Percentiles rank a stretch among this genome's conserved stretches.
Evolutionary conservation across 1,284 basidiomycete genomes (phyloP).

Genomic region (Cutaneotrichosporon spelunceum): DNA sequence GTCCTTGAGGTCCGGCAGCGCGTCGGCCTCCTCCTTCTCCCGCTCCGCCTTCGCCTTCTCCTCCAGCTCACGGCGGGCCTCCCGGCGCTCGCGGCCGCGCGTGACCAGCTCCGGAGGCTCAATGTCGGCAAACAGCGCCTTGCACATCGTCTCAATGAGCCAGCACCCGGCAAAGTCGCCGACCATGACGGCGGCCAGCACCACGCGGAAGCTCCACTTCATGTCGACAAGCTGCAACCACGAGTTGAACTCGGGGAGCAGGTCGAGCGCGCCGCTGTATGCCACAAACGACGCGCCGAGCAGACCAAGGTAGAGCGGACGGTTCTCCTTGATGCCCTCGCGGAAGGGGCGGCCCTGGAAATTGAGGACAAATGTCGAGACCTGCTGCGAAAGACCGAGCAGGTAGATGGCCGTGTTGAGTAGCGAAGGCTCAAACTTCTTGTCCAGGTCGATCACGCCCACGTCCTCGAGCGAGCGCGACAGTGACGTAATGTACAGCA

Average conservation of each 20-base stretch:
- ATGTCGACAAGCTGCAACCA: constrained; percentile 98
- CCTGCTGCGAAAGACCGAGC: constrained; percentile 86
- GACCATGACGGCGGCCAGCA: constrained; percentile 74
- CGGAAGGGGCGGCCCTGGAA: constrained; percentile 96
- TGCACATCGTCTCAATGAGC: constrained; percentile 76
- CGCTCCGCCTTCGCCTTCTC: constrained; percentile 25
- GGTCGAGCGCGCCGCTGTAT: constrained; percentile 87
- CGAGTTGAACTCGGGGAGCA: constrained; percentile 89
- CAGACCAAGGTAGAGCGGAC: constrained; percentile 84
- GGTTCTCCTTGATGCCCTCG: constrained; percentile 89
- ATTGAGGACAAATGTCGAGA: constrained; percentile 94
- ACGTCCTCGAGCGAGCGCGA: constrained; percentile 71
- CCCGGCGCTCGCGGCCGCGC: constrained; percentile 70
- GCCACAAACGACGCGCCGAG: constrained; percentile 81
- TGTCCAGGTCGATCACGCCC: constrained; percentile 81
- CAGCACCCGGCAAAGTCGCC: constrained; percentile 86
- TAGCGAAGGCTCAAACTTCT: constrained; percentile 87
- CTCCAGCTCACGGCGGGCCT: constrained; percentile 53
- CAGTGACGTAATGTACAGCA: constrained; percentile 86
- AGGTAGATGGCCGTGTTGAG: constrained; percentile 94
- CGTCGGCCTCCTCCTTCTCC: constrained; percentile 26
- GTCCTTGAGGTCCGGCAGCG: constrained; percentile 23
- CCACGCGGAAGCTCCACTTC: constrained; percentile 69
- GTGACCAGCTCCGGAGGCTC: constrained; percentile 82
- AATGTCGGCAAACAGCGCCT: constrained; percentile 80